These are phyloP conservation scores for Fragilariopsis cylindrus DNA, from an alignment of 108 stramenopile species.

Conservation along the genomic window DNA sequence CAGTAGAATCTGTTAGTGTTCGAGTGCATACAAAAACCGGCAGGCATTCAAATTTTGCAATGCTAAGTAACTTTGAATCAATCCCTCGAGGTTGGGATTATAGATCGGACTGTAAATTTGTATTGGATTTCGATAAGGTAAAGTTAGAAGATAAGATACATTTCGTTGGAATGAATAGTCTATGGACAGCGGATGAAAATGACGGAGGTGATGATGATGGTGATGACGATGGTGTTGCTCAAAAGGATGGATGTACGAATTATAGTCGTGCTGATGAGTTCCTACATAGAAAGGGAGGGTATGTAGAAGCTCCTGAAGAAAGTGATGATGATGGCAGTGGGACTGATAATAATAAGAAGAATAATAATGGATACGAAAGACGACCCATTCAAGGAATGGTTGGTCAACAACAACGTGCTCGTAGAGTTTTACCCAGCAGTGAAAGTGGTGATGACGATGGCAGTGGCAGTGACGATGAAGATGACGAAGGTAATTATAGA, in stretches of 20 bases:
- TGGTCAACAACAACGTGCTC: not conserved
- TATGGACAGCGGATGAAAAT: not conserved
- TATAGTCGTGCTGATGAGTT: not conserved
- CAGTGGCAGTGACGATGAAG: not conserved
- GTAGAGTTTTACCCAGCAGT: not conserved
- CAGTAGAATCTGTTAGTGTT: constrained; percentile 12
- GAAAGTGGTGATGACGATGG: not conserved
- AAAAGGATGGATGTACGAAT: constrained; percentile 5
- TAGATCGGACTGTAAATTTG: not conserved
- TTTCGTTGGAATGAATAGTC: not conserved
- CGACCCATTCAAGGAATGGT: not conserved
- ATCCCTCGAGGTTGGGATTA: constrained; percentile 16
- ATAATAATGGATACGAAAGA: not conserved
- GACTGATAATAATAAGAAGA: not conserved
- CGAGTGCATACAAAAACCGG: not conserved
- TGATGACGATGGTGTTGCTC: not conserved
- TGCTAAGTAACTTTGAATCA: not conserved
- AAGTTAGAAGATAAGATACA: not conserved
- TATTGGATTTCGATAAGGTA: not conserved
- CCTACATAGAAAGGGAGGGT: constrained; percentile 3
- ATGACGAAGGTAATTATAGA: not conserved
- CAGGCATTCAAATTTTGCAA: not conserved
- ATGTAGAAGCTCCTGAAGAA: not conserved
- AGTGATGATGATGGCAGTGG: not conserved
- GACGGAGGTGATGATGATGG: not conserved